Base-by-base conservation (phyloP, 106 monocot species). In the Dactylorhiza incarnata region DNA sequence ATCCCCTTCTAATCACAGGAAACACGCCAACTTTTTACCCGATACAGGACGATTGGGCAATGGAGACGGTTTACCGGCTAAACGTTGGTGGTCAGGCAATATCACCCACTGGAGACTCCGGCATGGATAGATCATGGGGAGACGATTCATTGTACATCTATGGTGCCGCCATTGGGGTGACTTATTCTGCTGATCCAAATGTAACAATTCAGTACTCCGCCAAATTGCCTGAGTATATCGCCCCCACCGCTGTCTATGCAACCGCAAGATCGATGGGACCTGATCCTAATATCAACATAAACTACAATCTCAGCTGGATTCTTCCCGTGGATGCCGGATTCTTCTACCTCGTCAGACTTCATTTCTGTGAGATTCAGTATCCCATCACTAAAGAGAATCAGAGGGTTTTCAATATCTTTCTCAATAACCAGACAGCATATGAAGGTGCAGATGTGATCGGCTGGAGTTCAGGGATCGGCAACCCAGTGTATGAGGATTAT, bases 271-370 rank as follows among this genome's bases (percentile, higher is more conserved):
- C 92, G 14, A 95, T 95, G 91, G 92, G 86, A 5, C 80, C 83
- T 10, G 45, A 68, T 19, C 25, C 56, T 1, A 17, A 48, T 3
- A 15, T 88, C 59, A 92, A 92, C 73, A 45, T 65, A 17, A 83
- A 95, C 46, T 92, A 67, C 79, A 92, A 95, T 45, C 89, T 95
- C 62, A 89, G 89, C 5, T 95, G 95, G 95, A 74, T 83, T 8
- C 73, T 92, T 9, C 3, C 23, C 0, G 84, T 95, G 6, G 89
- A 95, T 22, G 83, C 83, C 6, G 92, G 89, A 5, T 90, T 92
- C 75, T 68, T 49, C 65, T 92, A 95, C 83, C 73, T 95, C 45
- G 19, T 92, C 2, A 53, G 95, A 45, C 49, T 95, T 15, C 95
- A 95, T 74, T 89, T 95, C 54, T 92, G 92, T 22, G 95, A 95